Conservation (phyloP, 2,329 filamentous ascomycete genomes). For the Lachnum nothofagi region DNA sequence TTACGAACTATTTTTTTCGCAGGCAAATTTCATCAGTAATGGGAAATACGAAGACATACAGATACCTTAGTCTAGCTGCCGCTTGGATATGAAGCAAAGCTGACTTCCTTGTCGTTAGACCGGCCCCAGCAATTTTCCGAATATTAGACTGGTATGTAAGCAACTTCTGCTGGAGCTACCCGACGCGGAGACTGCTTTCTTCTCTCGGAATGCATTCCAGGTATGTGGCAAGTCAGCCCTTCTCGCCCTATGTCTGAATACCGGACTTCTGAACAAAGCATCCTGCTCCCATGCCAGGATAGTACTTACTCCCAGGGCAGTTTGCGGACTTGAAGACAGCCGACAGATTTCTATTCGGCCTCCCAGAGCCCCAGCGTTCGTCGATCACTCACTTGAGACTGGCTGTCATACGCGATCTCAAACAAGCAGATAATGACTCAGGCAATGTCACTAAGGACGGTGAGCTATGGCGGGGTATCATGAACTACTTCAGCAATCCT, state of each 20-base stretch:
- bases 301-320: too few species aligned
- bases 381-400: slow-evolving; percentile 20
- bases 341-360: slow-evolving; percentile 16
- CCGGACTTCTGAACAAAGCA: too few species aligned
- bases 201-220: slow-evolving; percentile 17
- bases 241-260: too few species aligned
- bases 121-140: background rate
- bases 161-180: slow-evolving; percentile 18
- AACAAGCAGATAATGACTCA: background rate
- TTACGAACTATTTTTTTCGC: background rate
- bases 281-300: too few species aligned
- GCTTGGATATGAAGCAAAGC: too few species aligned
- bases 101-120: background rate
- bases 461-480: slow-evolving; percentile 13
- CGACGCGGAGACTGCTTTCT: slow-evolving; percentile 6
- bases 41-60: too few species aligned
- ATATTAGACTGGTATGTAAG: slow-evolving; percentile 18
- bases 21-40: too few species aligned
- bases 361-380: slow-evolving; percentile 13
- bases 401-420: slow-evolving; percentile 7
- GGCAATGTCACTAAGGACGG: too few species aligned
- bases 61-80: too few species aligned
- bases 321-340: slow-evolving; percentile 16
- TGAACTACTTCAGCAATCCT: slow-evolving; percentile 22
- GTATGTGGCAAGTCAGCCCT: too few species aligned